Percentiles rank a stretch among this genome's conserved stretches.
Evolutionary conservation across 352 stramenopile species (phyloP).

Genomic region (Phytophthora sansomeana): DNA sequence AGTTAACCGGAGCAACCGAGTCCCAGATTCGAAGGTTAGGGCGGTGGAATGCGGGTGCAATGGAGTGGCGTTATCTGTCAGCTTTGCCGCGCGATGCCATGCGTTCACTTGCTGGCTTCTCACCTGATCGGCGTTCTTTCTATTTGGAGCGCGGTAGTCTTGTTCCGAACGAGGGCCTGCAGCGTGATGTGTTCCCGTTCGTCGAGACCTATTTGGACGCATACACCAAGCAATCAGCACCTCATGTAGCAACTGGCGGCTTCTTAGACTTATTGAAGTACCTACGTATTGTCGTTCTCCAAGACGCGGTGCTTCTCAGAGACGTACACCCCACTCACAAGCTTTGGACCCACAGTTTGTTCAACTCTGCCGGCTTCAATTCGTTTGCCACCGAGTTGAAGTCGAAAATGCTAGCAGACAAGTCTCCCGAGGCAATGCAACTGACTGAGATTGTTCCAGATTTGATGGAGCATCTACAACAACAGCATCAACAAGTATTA

Average conservation of each 20-base stretch:
- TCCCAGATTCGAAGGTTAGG: conserved; percentile 16
- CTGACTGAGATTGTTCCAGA: conserved; percentile 12
- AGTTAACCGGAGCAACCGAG: too few relatives aligned
- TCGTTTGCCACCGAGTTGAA: neutral
- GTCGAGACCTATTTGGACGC: conserved; percentile 8
- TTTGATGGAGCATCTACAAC: conserved; percentile 12
- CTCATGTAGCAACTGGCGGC: conserved; percentile 7
- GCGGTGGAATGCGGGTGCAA: conserved; percentile 1
- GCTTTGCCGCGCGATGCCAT: conserved; percentile 10
- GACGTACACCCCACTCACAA: conserved; percentile 4
- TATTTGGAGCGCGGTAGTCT: conserved; percentile 5
- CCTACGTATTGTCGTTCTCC: conserved; percentile 1
- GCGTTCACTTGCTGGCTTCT: conserved; percentile 9
- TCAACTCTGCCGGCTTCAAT: neutral
- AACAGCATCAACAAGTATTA: conserved; percentile 8
- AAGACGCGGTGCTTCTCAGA: conserved; percentile 12
- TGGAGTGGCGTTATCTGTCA: conserved; percentile 7
- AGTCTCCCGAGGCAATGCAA: conserved; percentile 1
- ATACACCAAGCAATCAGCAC: conserved; percentile 11
- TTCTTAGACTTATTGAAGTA: conserved; percentile 7
- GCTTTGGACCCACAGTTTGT: neutral
- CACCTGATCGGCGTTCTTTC: neutral
- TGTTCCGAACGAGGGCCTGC: neutral
- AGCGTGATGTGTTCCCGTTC: conserved; percentile 14
- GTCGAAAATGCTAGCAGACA: conserved; percentile 6